Base-by-base conservation (phyloP, 495 filamentous ascomycete genomes). In the Penicillium robsamsonii region DNA sequence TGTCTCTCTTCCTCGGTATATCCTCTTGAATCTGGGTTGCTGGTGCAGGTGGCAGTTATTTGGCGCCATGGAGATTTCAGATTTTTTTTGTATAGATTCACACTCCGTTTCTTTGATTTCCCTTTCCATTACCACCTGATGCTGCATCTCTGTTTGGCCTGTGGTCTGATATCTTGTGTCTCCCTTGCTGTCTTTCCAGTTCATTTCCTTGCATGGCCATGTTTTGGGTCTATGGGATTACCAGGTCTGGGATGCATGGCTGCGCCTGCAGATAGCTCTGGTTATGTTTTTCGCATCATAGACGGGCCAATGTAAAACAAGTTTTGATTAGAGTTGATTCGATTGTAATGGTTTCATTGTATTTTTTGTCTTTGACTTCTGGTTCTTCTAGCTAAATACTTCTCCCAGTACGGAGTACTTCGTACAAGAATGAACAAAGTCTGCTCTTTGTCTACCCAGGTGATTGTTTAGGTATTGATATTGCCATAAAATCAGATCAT, bases 301-400 rank as follows among this genome's bases (percentile, higher is more conserved):
- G 72, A 76, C 65, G 69, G 69, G 70, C 65, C 69, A 74, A 75
- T 77, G 73, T 75, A 75, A 75, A 75, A 75, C 69, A 74, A 18
- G 56, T 57, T 68, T 66, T 66, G 54, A 63, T 41, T 64, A 56
- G n/a, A 40, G 11, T 30, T 43, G 38, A 53, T 13, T n/a, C 22
- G 13, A 11, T 17, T 46, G 46, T 47, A 47, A 46, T 18, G 24
- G 10, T 20, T 30, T 10, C 5, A 33, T 20, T 47, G 17, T 47
- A 33, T 7, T 45, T 7, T 44, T 20, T 25, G 24, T 15, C 17
- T 22, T 22, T 43, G 25, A 27, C 25, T 27, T 27, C 11, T 15
- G 4, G 0, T 11, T 42, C 10, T 42, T 42, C 8, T 22, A 22
- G 22, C 17, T 22, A 12, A 22, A 42, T 17, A 4, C 17, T 42